Evolutionary conservation across 2,329 filamentous ascomycete species (phyloP), one percentile per base, ranked within the genome.

Genomic region (Capronia americana): DNA sequence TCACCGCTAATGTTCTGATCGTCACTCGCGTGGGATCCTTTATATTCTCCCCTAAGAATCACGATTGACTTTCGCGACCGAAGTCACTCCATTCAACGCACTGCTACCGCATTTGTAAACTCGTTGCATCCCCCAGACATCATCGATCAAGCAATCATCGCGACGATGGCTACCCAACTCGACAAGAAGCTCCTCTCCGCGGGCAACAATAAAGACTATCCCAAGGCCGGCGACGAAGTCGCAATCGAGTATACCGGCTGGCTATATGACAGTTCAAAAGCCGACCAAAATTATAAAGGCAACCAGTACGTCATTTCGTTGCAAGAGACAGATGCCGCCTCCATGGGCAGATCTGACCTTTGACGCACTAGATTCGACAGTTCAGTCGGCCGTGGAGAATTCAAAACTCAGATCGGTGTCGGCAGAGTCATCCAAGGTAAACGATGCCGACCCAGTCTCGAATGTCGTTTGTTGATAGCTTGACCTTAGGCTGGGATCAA

Each of bases 161-260:
- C 59, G 26, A 75, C 46, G 71, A 93, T 93, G 68, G 57, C 69
- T 20, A 53, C 62, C 41, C 50, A 64, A 58, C 50, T 69, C 14
- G 26, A 63, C 38, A 96, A 92, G 84, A 85, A 84, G 57, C 79
- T 86, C 70, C 78, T 89, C 73, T 75, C 80, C 41, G 79, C 85
- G 69, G 93, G 94, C 75, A 84, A 85, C 74, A 82, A 82, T 65
- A 84, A 84, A 64, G 77, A 87, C 74, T 82, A 79, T 71, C 91
- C 94, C 65, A 76, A 80, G 71, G 74, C 76, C 17, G 90, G 92
- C 71, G 88, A 97, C 78, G 87, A 81, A 28, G 92, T 98, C 75
- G 87, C 86, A 75, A 96, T 98, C 76, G 88, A 95, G 81, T 98
- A 98, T 85, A 95, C 90, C 50, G 95, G 95, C 74, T 97, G 84